Conservation (phyloP, 495 filamentous ascomycete genomes). For the Paragyromitra xinjiangensis region DNA sequence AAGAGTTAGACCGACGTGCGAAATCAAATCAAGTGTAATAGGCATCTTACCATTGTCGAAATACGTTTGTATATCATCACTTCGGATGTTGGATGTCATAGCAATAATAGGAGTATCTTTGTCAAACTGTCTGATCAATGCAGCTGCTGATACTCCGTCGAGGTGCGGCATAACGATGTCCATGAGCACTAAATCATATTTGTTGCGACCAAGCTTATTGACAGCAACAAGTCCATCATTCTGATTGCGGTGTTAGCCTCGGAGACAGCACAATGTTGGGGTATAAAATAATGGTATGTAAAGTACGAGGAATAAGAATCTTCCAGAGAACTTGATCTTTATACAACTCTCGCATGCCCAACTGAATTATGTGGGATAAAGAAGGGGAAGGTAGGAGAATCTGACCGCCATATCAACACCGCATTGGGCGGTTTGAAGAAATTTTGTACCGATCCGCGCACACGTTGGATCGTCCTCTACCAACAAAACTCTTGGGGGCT, state of each 20-base stretch:
- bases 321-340: not conserved
- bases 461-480: slow-evolving; percentile 97
- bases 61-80: slow-evolving; percentile 96
- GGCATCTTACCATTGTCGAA: slow-evolving; percentile 87
- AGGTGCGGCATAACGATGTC: slow-evolving; percentile 99
- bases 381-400: slow-evolving; percentile 49
- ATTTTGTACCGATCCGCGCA: slow-evolving; percentile 91
- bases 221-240: slow-evolving; percentile 92
- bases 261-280: not conserved
- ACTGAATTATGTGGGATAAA: slow-evolving; percentile 1
- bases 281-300: slow-evolving; percentile 33
- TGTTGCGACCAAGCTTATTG: slow-evolving; percentile 83
- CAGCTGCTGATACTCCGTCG: slow-evolving; percentile 93
- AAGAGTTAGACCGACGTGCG: slow-evolving; percentile 7
- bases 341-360: slow-evolving; percentile 5
- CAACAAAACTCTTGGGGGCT: slow-evolving; percentile 78
- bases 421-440: slow-evolving; percentile 87
- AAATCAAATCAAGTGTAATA: not conserved
- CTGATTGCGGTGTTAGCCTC: slow-evolving; percentile 63
- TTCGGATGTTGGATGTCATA: slow-evolving; percentile 98
- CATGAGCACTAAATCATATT: slow-evolving; percentile 96
- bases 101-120: slow-evolving; percentile 88
- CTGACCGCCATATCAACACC: slow-evolving; percentile 90
- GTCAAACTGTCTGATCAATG: slow-evolving; percentile 90
- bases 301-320: not conserved